phyloP scores from a whole-genome alignment of 768 basidiomycete species.

The Pleurotus giganteus region DNA sequence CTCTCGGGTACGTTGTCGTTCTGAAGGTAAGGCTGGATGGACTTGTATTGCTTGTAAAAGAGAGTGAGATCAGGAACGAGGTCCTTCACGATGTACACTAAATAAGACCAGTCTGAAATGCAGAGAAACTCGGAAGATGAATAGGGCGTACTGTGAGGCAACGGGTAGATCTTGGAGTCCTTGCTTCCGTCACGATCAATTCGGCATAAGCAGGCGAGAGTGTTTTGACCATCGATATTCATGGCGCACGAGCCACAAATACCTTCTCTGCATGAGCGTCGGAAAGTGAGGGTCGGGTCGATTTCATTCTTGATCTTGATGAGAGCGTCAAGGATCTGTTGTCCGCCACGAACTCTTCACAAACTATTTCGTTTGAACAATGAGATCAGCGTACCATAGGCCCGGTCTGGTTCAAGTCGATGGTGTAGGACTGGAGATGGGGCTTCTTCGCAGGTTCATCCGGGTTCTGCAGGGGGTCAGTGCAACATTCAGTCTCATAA shows the following conservation, averaged over 20 bases:
- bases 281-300: conserved; percentile 96
- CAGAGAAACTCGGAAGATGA: background rate
- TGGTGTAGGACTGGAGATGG: conserved; percentile 81
- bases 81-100: conserved; percentile 99
- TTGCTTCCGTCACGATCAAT: conserved; percentile 77
- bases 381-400: conserved; percentile 67
- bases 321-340: conserved; percentile 80
- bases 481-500: background rate
- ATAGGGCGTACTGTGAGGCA: conserved; percentile 84
- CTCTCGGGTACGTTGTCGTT: conserved; percentile 82
- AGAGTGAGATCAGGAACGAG: conserved; percentile 88
- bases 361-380: too few species aligned
- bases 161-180: conserved; percentile 90
- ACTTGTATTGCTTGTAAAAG: conserved; percentile 99
- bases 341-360: background rate
- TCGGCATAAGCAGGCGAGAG: conserved; percentile 93
- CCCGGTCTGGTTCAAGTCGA: conserved; percentile 92
- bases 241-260: conserved; percentile 99
- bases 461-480: conserved; percentile 59
- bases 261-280: conserved; percentile 89
- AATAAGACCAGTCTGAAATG: background rate
- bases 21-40: conserved; percentile 94
- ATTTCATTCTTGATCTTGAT: conserved; percentile 99
- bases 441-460: conserved; percentile 94
- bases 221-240: conserved; percentile 99